Evolutionary conservation across 345 rosid species (phyloP), one percentile per base, ranked within the genome.

Genomic region (Gossypium anomalum): DNA sequence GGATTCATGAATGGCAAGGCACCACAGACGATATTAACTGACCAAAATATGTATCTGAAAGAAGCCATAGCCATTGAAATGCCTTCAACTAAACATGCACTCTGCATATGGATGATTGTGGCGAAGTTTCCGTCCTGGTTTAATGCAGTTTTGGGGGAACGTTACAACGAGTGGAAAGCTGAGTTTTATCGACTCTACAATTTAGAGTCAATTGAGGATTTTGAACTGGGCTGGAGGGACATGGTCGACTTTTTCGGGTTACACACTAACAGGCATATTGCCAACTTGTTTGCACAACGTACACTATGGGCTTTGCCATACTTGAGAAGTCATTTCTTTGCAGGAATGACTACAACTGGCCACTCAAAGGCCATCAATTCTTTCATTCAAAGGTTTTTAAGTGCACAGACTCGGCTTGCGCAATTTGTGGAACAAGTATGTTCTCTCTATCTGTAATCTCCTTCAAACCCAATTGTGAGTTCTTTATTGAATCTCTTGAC

Each of bases 41-140:
- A 94, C 86, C 97, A 94, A 77, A 92, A 87, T 69, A 84, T 88
- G 93, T 94, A 87, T 75, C 92, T 94, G 73, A 94, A 94, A 86
- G 98, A 94, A 79, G 98, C 95, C 75, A 86, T 92, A 81, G 90
- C 91, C 60, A 80, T 79, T 82, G 97, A 92, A 82, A 89, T 92
- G 90, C 97, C 94, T 59, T 73, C 84, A 13, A 86, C 95, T 43
- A 94, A 92, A 82, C 97, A 94, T 80, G 92, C 95, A 44, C 95
- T 91, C 61, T 92, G 97, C 87, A 89, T 94, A 82, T 94, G 98
- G 98, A 88, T 94, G 97, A 86, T 92, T 67, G 91, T 91, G 75
- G 97, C 86, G 20, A 94, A 94, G 82, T 94, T 94, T 75, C 97
- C 98, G 17, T 92, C 98, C 49, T 94, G 98, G 93, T 92, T 92